These are phyloP conservation scores for Tulasnella sp. DNA, from an alignment of 768 basidiomycete genomes.

Conservation along the genomic window DNA sequence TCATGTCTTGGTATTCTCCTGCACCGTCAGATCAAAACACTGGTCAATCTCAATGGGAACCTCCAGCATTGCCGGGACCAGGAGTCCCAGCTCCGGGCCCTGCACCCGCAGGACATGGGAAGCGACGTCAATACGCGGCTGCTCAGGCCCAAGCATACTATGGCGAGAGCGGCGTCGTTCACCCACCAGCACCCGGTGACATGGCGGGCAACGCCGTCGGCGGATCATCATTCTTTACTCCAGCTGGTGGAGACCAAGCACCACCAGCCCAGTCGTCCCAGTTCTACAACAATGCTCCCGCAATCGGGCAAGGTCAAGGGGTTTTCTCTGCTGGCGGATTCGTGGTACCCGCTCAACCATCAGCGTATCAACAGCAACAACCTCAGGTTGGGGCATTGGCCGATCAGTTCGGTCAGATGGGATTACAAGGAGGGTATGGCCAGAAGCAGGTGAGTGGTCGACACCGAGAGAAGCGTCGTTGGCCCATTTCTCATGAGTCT, in stretches of 20 bases:
- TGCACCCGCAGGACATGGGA: slow-evolving; percentile 50
- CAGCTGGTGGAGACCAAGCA: slow-evolving; percentile 43
- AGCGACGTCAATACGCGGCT: slow-evolving; percentile 91
- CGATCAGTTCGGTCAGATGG: slow-evolving; percentile 90
- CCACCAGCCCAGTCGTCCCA: neutral
- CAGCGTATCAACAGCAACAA: slow-evolving; percentile 40
- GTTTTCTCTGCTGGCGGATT: slow-evolving; percentile 14
- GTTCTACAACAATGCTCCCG: slow-evolving; percentile 11
- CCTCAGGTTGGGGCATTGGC: slow-evolving; percentile 49
- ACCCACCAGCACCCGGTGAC: slow-evolving; percentile 40
- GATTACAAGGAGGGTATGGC: slow-evolving; percentile 54
- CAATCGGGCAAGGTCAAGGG: slow-evolving; percentile 14
- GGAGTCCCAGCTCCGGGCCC: slow-evolving; percentile 52
- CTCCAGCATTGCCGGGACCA: slow-evolving; percentile 54
- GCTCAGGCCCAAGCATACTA: slow-evolving; percentile 93
- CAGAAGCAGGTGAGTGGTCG: slow-evolving; percentile 55
- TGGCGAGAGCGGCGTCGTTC: slow-evolving; percentile 37
- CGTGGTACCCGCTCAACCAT: slow-evolving; percentile 38
- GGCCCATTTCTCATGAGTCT: neutral
- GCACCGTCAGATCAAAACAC: slow-evolving; percentile 70
- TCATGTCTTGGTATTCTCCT: slow-evolving; percentile 30
- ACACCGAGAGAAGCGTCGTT: neutral
- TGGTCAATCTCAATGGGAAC: slow-evolving; percentile 89
- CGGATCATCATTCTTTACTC: slow-evolving; percentile 48
- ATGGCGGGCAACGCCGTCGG: slow-evolving; percentile 53